phyloP scores from a whole-genome alignment of 2,329 filamentous ascomycete genomes.

The Chaetoscypha palmicola region DNA sequence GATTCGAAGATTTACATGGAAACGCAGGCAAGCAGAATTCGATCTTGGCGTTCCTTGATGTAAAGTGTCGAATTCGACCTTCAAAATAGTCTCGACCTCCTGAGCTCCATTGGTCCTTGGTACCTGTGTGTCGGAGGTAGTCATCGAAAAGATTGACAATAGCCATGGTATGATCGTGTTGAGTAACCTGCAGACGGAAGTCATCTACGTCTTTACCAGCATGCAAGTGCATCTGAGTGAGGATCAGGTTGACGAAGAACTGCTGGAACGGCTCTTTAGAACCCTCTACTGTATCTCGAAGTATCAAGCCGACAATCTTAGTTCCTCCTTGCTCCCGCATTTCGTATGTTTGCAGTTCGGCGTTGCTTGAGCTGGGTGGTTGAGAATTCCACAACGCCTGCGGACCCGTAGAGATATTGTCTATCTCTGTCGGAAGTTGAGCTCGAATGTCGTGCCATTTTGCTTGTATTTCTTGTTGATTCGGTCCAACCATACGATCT shows the following conservation, averaged over 20 bases:
- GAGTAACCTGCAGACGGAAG: background rate
- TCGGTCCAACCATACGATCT: background rate
- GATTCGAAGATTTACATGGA: slow-evolving; percentile 4
- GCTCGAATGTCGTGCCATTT: slow-evolving; percentile 1
- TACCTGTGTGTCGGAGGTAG: slow-evolving; percentile 2
- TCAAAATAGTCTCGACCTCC: slow-evolving; percentile 4
- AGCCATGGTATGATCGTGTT: background rate
- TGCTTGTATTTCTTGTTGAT: slow-evolving; percentile 1
- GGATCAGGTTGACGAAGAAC: slow-evolving; percentile 1
- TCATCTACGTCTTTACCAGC: background rate
- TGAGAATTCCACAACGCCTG: background rate
- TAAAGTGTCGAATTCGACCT: slow-evolving; percentile 1
- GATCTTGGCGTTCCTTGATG: slow-evolving; percentile 2
- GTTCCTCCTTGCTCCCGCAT: background rate
- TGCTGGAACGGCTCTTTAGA: slow-evolving; percentile 2
- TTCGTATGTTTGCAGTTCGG: slow-evolving; percentile 1
- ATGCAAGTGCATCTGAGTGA: slow-evolving; percentile 6
- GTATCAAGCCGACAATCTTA: slow-evolving; percentile 2
- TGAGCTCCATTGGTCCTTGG: slow-evolving; percentile 1
- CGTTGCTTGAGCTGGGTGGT: background rate
- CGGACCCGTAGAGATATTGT: background rate
- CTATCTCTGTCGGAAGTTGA: background rate
- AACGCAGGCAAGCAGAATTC: background rate
- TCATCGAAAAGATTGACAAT: slow-evolving; percentile 5
- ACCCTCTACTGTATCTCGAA: background rate